These are phyloP conservation scores for Backusella liffmaniae DNA, from an alignment of 192 early-diverging fungal genomes.

Conservation along the genomic window DNA sequence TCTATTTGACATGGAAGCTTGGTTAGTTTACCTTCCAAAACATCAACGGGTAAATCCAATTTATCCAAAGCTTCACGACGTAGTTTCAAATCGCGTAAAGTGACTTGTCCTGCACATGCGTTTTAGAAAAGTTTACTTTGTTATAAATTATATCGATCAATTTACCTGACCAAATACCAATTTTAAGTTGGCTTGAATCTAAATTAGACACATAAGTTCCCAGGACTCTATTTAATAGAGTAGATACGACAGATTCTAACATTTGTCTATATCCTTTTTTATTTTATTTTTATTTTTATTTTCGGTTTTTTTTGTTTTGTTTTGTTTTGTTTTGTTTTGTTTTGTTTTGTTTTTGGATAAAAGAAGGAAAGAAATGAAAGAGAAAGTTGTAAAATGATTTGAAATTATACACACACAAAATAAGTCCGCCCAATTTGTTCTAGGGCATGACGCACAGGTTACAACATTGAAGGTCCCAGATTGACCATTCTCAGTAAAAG, in stretches of 20 bases:
- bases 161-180: slow-evolving; percentile 83
- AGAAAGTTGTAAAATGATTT: neutral
- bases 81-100: slow-evolving; percentile 75
- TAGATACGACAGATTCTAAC: slow-evolving; percentile 64
- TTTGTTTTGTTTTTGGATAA: neutral
- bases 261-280: slow-evolving; percentile 24
- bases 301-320: neutral
- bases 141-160: neutral
- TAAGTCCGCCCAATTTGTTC: neutral
- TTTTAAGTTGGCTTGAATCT: slow-evolving; percentile 79
- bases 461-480: neutral
- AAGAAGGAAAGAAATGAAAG: neutral
- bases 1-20: neutral
- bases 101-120: slow-evolving; percentile 66
- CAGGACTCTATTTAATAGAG: slow-evolving; percentile 64
- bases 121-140: neutral
- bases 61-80: slow-evolving; percentile 79
- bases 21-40: slow-evolving; percentile 47
- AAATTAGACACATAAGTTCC: slow-evolving; percentile 84
- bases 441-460: neutral
- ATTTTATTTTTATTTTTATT: neutral
- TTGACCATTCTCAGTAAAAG: neutral
- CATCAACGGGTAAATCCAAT: slow-evolving; percentile 84
- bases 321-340: neutral
- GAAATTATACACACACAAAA: neutral